Evolutionary conservation across 1,284 basidiomycete species (phyloP).

Genomic region (Puccinia brachypodii): DNA sequence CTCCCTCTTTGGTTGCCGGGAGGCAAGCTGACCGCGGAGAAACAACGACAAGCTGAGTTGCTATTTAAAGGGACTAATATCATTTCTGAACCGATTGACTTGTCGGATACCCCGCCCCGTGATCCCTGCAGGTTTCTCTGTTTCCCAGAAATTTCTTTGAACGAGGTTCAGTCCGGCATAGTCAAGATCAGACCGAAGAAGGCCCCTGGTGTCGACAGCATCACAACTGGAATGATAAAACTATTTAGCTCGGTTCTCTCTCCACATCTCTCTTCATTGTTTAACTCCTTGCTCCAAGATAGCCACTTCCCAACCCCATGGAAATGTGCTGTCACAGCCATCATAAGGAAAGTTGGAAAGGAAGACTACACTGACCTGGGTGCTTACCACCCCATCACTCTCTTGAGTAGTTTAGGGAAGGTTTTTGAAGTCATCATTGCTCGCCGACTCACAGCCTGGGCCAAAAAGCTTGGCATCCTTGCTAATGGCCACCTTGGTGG

Average conservation of each 20-base stretch:
- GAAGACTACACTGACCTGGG: conserved; percentile 9
- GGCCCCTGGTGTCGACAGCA: conserved; percentile 4
- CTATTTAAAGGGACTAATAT: background rate
- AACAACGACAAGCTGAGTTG: background rate
- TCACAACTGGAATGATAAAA: background rate
- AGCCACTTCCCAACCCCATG: background rate
- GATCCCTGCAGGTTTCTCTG: background rate
- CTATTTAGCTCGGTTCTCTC: background rate
- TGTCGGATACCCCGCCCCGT: background rate
- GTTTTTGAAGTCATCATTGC: background rate
- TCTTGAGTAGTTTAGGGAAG: conserved; percentile 8
- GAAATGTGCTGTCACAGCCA: conserved; percentile 27
- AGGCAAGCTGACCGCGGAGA: background rate
- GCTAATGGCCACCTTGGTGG: conserved; percentile 11
- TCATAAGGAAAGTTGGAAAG: conserved; percentile 18
- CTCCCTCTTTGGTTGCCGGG: background rate
- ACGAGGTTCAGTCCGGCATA: background rate
- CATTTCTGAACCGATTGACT: background rate
- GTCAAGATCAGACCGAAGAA: background rate
- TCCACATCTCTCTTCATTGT: background rate
- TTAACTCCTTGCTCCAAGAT: background rate
- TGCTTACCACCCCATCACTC: conserved; percentile 9
- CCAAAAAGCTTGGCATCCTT: background rate
- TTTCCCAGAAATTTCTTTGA: background rate
- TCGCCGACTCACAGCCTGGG: background rate